Base-by-base conservation (phyloP, 148 eudicot genomes). In the Limonium bicolor region DNA sequence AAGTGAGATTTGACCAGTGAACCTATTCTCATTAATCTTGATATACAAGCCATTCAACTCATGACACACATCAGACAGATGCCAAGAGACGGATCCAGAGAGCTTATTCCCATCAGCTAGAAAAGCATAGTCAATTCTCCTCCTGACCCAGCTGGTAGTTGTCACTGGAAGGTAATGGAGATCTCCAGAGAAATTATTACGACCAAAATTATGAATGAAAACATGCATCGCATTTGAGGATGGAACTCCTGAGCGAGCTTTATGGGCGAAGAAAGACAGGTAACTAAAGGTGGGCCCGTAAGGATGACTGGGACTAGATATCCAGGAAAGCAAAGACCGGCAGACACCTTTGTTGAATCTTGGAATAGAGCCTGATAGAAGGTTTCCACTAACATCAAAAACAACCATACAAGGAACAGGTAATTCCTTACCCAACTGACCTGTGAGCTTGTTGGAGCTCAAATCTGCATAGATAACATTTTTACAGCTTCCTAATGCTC, bases 401-500 rank as follows among this genome's bases (percentile, higher is more conserved):
- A 61, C 41, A 6, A 41, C 33, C 68, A 67, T 31, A 51, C 59
- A 57, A 53, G 71, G 50, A 50, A 56, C 43, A n/a, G 16, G 56
- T 34, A 61, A 55, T 28, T 62, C 35, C 27, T 46, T 51, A 47
- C 27, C 46, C 45, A 47, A 46, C 53, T 46, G 42, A 36, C 67
- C 60, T 17, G 28, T 37, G 16, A 69, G 39, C 68, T 50, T 63
- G 48, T 70, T 73, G 29, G 50, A 27, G 45, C 76, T 73, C 31
- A 70, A 50, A 58, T 73, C 68, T 41, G 54, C 61, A 58, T 59
- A 68, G 18, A 35, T 44, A 25, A 65, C 46, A 34, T 65, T 61
- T 38, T 46, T 61, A 59, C 80, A 73, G 21, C 60, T 41, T 15
- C 42, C 50, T 53, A 73, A 56, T 1, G 46, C 54, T 21, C 50